Evolutionary conservation across 352 stramenopile genomes (phyloP).

Genomic region (Pythium brachiatum): DNA sequence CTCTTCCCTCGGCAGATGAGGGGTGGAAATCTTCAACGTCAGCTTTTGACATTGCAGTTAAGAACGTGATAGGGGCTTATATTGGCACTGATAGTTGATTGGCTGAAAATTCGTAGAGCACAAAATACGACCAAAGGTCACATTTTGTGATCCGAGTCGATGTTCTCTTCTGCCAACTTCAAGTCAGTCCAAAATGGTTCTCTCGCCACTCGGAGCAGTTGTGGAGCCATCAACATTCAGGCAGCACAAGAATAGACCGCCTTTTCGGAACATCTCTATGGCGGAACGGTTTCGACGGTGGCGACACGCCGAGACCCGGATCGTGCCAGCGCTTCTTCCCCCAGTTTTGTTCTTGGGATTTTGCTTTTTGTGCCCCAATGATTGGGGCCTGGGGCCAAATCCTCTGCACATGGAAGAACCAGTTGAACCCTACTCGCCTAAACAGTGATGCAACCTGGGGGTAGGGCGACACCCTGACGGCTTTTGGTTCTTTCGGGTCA

Average conservation of each 20-base stretch:
- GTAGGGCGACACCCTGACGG: too few species aligned
- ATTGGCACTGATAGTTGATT: not conserved
- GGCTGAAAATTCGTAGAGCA: not conserved
- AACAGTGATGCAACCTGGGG: not conserved
- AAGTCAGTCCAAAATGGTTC: not conserved
- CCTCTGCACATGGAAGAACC: not conserved
- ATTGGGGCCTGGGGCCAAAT: too few species aligned
- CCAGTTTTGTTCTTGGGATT: not conserved
- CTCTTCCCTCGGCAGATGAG: not conserved
- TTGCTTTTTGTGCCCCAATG: not conserved
- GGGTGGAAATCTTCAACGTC: constrained; percentile 3
- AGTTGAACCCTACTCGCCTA: constrained; percentile 1
- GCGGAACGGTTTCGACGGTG: constrained; percentile 1
- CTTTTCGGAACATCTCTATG: constrained; percentile 2
- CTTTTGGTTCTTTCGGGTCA: not conserved
- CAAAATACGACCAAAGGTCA: not conserved
- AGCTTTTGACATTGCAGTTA: not conserved
- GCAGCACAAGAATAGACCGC: not conserved
- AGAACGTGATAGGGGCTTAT: not conserved
- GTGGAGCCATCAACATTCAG: too few species aligned
- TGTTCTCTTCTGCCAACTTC: not conserved
- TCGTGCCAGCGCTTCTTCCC: not conserved
- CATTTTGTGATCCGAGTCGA: not conserved
- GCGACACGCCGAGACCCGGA: not conserved
- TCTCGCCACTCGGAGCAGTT: not conserved